phyloP scores from a whole-genome alignment of 2,329 filamentous ascomycete species.

The Curvularia eragrostidis region DNA sequence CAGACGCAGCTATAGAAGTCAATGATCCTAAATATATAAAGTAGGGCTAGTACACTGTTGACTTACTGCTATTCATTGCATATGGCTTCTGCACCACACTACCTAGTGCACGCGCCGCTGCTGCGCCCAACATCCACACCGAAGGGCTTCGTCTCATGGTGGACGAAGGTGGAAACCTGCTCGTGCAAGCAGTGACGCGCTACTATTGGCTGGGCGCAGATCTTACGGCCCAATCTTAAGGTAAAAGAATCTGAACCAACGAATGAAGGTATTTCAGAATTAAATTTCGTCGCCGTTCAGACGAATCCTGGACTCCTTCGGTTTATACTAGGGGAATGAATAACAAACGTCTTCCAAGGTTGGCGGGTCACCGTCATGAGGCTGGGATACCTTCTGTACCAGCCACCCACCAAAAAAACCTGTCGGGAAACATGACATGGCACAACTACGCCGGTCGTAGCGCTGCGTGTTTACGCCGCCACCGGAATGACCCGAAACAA shows the following conservation, averaged over 20 bases:
- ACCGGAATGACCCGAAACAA: conserved; percentile 21
- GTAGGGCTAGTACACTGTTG: not conserved
- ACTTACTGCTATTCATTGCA: conserved; percentile 23
- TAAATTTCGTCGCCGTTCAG: conserved; percentile 17
- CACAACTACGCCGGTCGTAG: conserved; percentile 26
- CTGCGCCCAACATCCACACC: conserved; percentile 25
- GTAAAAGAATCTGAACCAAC: conserved; percentile 13
- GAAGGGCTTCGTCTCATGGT: conserved; percentile 27
- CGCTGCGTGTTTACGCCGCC: conserved; percentile 19
- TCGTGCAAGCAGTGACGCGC: conserved; percentile 12
- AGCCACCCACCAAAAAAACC: conserved; percentile 27
- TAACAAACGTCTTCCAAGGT: conserved; percentile 16
- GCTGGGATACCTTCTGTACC: conserved; percentile 24
- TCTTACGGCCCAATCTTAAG: conserved; percentile 4
- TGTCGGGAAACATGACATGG: conserved; percentile 35
- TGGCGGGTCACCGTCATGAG: conserved; percentile 26
- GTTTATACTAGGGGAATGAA: conserved; percentile 15
- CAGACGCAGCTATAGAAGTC: conserved; percentile 19
- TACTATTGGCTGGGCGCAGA: conserved; percentile 21
- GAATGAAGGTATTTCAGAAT: conserved; percentile 9
- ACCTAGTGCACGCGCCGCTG: conserved; percentile 26
- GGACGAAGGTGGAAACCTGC: conserved; percentile 10
- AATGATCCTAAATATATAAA: not conserved
- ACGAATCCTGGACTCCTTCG: conserved; percentile 15
- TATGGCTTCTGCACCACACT: conserved; percentile 19